phyloP scores from a whole-genome alignment of 495 filamentous ascomycete species.

The Lepraria neglecta region DNA sequence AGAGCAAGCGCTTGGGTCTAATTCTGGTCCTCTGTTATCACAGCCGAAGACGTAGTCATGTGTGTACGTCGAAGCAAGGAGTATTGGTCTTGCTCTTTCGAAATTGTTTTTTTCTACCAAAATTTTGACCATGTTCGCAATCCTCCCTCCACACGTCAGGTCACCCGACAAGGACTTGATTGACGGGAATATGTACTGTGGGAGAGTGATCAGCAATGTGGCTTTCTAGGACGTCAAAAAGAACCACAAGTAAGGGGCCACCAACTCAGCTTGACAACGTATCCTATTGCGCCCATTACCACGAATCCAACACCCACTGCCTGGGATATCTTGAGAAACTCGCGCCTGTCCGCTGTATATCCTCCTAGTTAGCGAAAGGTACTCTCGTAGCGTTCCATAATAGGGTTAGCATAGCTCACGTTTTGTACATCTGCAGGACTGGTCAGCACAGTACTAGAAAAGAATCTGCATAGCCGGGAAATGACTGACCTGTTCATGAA shows the following conservation, averaged over 20 bases:
- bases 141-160: neutral
- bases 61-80: neutral
- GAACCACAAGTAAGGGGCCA: neutral
- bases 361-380: neutral
- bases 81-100: neutral
- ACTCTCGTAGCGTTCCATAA: neutral
- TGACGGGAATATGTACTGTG: conserved; percentile 18
- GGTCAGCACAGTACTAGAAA: neutral
- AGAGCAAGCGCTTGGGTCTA: neutral
- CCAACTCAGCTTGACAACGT: conserved; percentile 78
- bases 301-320: conserved; percentile 91
- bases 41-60: neutral
- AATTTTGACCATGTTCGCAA: neutral
- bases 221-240: neutral
- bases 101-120: neutral
- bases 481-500: conserved; percentile 56
- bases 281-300: conserved; percentile 69
- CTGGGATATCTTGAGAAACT: conserved; percentile 93
- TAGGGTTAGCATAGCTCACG: conserved; percentile 43
- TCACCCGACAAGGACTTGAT: conserved; percentile 17
- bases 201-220: neutral
- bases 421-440: conserved; percentile 59
- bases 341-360: conserved; percentile 62
- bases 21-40: too few relatives aligned
- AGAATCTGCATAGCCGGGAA: neutral